Evolutionary conservation across 768 basidiomycete species (phyloP), one percentile per base, ranked within the genome.

Genomic region (Kwoniella shandongensis): DNA sequence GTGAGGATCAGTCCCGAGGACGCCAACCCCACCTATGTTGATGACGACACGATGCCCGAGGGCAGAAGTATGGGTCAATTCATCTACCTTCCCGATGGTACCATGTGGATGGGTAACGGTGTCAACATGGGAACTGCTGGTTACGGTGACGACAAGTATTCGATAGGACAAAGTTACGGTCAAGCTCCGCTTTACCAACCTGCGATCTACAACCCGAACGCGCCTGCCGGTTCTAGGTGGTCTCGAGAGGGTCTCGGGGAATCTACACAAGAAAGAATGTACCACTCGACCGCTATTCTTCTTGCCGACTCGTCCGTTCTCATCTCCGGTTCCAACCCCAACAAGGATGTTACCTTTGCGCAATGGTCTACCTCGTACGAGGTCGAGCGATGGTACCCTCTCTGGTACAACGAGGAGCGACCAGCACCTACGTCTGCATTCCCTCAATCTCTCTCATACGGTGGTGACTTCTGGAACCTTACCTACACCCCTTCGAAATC

Each of bases 341-440:
- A 92, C 70, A 81, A 88, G 39, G 92, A 97, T 66, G 74, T 77
- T 47, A 73, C 75, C 17, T 86, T 87, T 54, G 38, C n/a, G 12
- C 57, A 75, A 44, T 76, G 75, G 73, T 67, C 67, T 0, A 96
- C 92, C 1, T 84, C 84, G 27, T 94, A 93, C 72, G 79, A 83
- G n/a, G 87, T 89, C 0, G 91, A 94, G 73, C 83, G 86, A 42
- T 99, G 91, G 80, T 97, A 94, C 79, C 94, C 94, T 0, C 79
- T 84, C 1, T 99, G 96, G 79, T 98, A 88, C 79, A 79, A 82
- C 30, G 81, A 86, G 68, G 78, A 40, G 79, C 86, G 91, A 17
- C 94, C 94, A 1, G 51, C 44, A 1, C 78, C 78, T 0, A 86
- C 87, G 3, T 75, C 79, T 4, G 87, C 87, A 3, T 77, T 89